These are phyloP conservation scores for Apiospora sp. DNA, from an alignment of 2,329 filamentous ascomycete genomes.

Conservation along the genomic window DNA sequence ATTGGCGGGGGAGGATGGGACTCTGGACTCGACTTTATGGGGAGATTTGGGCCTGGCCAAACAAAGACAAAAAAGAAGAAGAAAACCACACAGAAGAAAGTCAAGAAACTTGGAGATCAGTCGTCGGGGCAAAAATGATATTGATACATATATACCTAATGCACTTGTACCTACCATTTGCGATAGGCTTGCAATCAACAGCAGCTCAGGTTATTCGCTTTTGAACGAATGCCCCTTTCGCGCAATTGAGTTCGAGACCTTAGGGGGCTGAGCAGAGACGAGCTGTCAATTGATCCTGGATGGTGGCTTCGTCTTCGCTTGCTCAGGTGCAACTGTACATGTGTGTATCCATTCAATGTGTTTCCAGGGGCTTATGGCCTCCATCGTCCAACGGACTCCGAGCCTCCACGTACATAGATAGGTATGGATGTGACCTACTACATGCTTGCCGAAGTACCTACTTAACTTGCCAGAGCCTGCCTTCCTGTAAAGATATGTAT, in stretches of 20 bases:
- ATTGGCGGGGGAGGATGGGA: not conserved
- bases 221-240: not conserved
- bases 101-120: not conserved
- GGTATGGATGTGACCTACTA: no score
- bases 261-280: not conserved
- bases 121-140: not conserved
- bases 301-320: not conserved
- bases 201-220: not conserved
- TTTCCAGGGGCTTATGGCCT: not conserved
- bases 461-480: no score
- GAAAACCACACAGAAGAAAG: not conserved
- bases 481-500: not conserved
- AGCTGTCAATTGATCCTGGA: slow-evolving; percentile 1
- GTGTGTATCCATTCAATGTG: slow-evolving; percentile 1
- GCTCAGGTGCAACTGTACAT: not conserved
- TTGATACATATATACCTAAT: not conserved
- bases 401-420: not conserved
- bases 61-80: not conserved
- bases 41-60: not conserved
- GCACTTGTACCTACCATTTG: no score
- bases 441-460: no score
- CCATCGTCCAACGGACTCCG: not conserved
- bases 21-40: not conserved
- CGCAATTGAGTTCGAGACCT: slow-evolving; percentile 10
- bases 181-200: not conserved